Conservation (phyloP, 2,329 filamentous ascomycete species). For the Penicillium sp. region DNA sequence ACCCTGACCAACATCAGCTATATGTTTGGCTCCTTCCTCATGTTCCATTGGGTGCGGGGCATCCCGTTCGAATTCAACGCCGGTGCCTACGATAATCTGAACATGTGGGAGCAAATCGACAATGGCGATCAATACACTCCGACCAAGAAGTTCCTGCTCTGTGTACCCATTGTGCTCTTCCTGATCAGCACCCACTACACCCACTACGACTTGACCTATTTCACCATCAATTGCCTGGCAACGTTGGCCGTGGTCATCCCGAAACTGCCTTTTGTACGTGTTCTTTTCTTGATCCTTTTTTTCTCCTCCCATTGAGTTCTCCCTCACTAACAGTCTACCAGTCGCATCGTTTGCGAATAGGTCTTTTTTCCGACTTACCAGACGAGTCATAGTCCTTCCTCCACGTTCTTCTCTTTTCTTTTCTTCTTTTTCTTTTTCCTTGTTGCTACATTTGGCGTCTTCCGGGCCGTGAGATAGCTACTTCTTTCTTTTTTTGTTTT, state of each 20-base stretch:
- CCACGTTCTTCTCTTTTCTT: no score
- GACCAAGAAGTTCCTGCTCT: slow-evolving; percentile 96
- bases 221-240: slow-evolving; percentile 94
- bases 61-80: slow-evolving; percentile 99
- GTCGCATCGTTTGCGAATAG: slow-evolving; percentile 79
- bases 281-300: neutral
- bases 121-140: slow-evolving; percentile 98
- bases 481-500: slow-evolving; percentile 13
- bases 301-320: neutral
- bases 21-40: slow-evolving; percentile 98
- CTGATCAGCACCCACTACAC: slow-evolving; percentile 98
- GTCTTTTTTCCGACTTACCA: slow-evolving; percentile 70
- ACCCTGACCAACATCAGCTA: slow-evolving; percentile 98
- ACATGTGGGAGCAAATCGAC: slow-evolving; percentile 99
- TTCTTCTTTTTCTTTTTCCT: slow-evolving; percentile 19
- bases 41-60: slow-evolving; percentile 99
- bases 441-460: slow-evolving; percentile 27
- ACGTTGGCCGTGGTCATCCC: slow-evolving; percentile 92
- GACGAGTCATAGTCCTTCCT: slow-evolving; percentile 56
- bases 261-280: slow-evolving; percentile 88
- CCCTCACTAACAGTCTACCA: slow-evolving; percentile 46
- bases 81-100: slow-evolving; percentile 97
- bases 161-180: slow-evolving; percentile 91
- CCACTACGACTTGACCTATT: slow-evolving; percentile 95
- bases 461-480: slow-evolving; percentile 18